Evolutionary conservation across 192 early-diverging fungal species (phyloP), one percentile per base, ranked within the genome.

Genomic region (Coemansia sp.): DNA sequence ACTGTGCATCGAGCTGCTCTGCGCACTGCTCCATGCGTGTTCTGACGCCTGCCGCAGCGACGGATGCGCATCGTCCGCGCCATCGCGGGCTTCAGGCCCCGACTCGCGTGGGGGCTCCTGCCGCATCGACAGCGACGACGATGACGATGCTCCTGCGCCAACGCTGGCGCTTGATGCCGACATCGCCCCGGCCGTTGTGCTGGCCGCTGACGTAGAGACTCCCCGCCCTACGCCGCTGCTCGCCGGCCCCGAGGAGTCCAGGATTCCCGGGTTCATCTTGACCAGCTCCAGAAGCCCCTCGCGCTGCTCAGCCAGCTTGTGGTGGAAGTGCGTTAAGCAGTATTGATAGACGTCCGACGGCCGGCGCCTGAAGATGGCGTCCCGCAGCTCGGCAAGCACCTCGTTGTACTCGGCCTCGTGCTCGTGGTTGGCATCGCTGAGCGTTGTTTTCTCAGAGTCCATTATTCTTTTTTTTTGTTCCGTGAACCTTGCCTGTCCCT

Each of bases 311-410:
- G 85, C 85, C 41, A 98, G 79, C 79, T 95, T 95, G 36, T 85
- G 74, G 73, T 92, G 85, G 74, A 98, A 98, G 72, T 91, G 94
- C 61, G 90, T 85, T 23, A 94, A 90, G 76, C 94, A 96, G 77
- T 94, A 98, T 83, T 94, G 91, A 73, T 91, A 87, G 54, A 95
- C 89, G 81, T 98, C 95, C 42, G 87, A 71, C 7, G 95, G 95
- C 61, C 93, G 90, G 34, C 77, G 76, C 63, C 87, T 78, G 54
- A 89, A 85, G 32, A 97, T 85, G 49, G 88, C 88, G 62, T 88
- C 82, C 78, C 91, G 91, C 38, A 97, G 83, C 67, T 96, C 95
- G 65, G 90, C 86, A 42, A 97, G 78, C 41, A 97, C 84, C 54
- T 80, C 82, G 61, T 75, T 74, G 68, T 84, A 88, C 53, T 79